phyloP scores from a whole-genome alignment of 495 filamentous ascomycete genomes.

The Penicillium cinerascens region DNA sequence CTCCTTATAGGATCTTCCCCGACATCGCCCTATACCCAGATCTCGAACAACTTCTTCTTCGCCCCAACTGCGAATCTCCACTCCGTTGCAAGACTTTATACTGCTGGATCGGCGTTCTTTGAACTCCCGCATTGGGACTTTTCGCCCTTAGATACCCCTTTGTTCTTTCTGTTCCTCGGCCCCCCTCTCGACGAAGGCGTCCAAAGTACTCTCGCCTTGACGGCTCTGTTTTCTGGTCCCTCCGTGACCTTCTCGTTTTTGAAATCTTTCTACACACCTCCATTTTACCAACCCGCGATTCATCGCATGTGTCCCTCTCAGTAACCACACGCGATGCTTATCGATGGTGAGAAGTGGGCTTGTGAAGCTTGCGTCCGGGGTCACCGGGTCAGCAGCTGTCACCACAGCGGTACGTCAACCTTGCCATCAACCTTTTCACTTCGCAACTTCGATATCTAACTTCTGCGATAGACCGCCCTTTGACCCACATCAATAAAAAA shows the following conservation, averaged over 20 bases:
- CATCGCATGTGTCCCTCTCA: conserved; percentile 45
- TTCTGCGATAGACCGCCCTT: conserved; percentile 67
- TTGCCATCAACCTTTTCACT: conserved; percentile 15
- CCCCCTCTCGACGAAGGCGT: conserved; percentile 30
- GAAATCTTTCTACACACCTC: conserved; percentile 11
- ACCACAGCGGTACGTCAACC: conserved; percentile 72
- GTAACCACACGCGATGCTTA: conserved; percentile 62
- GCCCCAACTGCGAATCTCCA: conserved; percentile 7
- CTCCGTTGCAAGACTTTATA: conserved; percentile 28
- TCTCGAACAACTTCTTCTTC: conserved; percentile 12
- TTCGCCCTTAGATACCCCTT: conserved; percentile 42
- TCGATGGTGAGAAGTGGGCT: conserved; percentile 85
- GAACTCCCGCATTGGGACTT: conserved; percentile 39
- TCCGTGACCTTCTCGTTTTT: conserved; percentile 26
- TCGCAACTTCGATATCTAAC: conserved; percentile 25
- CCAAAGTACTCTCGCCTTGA: conserved; percentile 39
- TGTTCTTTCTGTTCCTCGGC: conserved; percentile 30
- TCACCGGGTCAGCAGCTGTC: conserved; percentile 91
- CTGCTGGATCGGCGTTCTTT: conserved; percentile 37
- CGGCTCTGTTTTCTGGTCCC: conserved; percentile 35
- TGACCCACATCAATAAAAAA: conserved; percentile 97
- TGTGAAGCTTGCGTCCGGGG: conserved; percentile 94
- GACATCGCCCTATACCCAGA: neutral
- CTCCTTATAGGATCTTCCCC: conserved; percentile 17
- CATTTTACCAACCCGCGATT: conserved; percentile 34